These are phyloP conservation scores for Crucihimalaya himalaica DNA, from an alignment of 345 rosid genomes.

Conservation along the genomic window DNA sequence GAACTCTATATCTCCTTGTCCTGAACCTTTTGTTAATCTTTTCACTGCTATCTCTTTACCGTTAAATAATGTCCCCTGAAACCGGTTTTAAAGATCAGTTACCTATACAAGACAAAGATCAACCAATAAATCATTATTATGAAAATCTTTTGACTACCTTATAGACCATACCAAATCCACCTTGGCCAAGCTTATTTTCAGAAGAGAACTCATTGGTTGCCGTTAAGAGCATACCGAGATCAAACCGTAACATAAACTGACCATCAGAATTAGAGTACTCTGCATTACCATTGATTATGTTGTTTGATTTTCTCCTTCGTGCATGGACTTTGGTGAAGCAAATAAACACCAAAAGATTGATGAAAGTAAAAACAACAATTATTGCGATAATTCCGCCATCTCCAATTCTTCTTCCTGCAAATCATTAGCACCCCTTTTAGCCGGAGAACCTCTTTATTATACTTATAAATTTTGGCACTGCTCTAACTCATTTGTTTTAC, in stretches of 20 bases:
- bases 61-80: conserved; percentile 44
- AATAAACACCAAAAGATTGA: neutral
- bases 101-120: neutral
- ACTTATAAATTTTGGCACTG: neutral
- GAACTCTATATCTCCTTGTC: conserved; percentile 51
- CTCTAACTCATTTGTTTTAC: neutral
- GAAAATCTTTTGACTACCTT: conserved; percentile 15
- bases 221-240: neutral
- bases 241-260: conserved; percentile 15
- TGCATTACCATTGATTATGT: neutral
- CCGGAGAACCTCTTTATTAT: neutral
- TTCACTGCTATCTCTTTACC: conserved; percentile 53
- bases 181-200: conserved; percentile 37
- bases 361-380: neutral
- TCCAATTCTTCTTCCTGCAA: neutral
- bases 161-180: conserved; percentile 44
- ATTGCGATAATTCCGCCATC: neutral
- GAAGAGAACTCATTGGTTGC: conserved; percentile 25
- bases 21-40: conserved; percentile 37
- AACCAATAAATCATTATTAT: neutral
- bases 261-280: neutral
- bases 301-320: neutral
- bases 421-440: neutral
- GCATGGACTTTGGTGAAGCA: neutral
- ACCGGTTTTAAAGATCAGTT: neutral